Base-by-base conservation (phyloP, 2,329 filamentous ascomycete species). In the Fusarium sarcochroum region DNA sequence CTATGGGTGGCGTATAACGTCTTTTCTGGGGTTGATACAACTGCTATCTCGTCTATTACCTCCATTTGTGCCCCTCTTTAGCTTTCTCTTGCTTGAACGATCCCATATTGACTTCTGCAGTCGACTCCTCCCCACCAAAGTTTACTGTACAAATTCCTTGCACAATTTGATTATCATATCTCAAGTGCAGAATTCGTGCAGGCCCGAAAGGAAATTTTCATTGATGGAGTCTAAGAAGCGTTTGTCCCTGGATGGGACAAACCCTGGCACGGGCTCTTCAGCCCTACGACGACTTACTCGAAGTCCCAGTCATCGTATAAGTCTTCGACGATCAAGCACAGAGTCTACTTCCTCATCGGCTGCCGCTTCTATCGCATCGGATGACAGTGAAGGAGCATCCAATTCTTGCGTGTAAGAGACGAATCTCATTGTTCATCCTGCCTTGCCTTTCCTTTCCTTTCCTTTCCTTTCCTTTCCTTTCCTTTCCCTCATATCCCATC, bases 371-470 rank as follows among this genome's bases (percentile, higher is more conserved):
- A 64, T 73, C 42, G 55, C 44, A 49, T 74, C 62, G 34, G 66
- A 69, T 57, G 73, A 75, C 21, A 72, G 59, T 42, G 66, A 75
- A 46, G 56, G 60, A 53, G 72, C 74, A 45, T 52, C 68, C 25
- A 60, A 63, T 23, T 69, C 72, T 52, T 79, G 77, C 64, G 77
- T 79, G 78, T 79, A 79, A 79, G 77, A 64, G 38, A 69, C 34
- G 6, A 54, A 50, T 45, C 55, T 58, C 27, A 62, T 41, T 49
- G 46, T 44, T 66, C 35, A 48, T 42, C 32, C 44, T 18, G 40
- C 35, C 32, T 53, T 27, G 35, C 30, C 49, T 40, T 38, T 41
- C 47, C 30, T 34, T 42, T 49, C 56, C 37, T n/a, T n/a, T n/a
- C n/a, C n/a, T n/a, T n/a, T n/a, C n/a, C n/a, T n/a, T n/a, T n/a